phyloP scores from a whole-genome alignment of 495 filamentous ascomycete genomes.

The Hypoxylon lenormandii region DNA sequence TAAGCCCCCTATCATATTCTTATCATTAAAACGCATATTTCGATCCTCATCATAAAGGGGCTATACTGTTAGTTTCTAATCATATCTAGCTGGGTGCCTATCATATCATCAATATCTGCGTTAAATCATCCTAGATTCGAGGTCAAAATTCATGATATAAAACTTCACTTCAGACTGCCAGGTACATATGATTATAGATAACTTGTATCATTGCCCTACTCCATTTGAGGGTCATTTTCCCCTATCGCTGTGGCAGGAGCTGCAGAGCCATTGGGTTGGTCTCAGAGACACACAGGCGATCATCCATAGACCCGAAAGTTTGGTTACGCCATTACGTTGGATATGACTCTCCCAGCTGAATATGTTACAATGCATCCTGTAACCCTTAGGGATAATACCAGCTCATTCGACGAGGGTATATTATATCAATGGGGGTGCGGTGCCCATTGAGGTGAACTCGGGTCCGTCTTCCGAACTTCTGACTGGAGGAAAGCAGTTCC shows the following conservation, averaged over 20 bases:
- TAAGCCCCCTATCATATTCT: too few relatives aligned
- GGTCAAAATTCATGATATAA: too few relatives aligned
- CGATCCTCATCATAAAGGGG: too few relatives aligned
- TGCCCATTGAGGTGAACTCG: neutral
- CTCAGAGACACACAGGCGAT: constrained; percentile 11
- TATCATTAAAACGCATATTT: too few relatives aligned
- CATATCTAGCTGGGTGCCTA: too few relatives aligned
- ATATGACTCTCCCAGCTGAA: constrained; percentile 7
- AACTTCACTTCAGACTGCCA: too few relatives aligned
- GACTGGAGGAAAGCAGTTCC: neutral
- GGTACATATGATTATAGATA: too few relatives aligned
- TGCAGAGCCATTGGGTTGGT: neutral
- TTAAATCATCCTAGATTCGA: too few relatives aligned
- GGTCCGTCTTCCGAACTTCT: neutral
- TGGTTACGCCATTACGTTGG: constrained; percentile 17
- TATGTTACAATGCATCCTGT: constrained; percentile 10
- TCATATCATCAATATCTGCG: too few relatives aligned
- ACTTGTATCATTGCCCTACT: too few relatives aligned
- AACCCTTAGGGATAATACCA: neutral
- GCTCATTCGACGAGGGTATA: constrained; percentile 9
- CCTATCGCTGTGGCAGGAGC: neutral
- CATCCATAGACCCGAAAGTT: neutral
- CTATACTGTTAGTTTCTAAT: too few relatives aligned
- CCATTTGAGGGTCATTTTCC: too few relatives aligned
- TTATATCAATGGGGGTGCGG: neutral